Base-by-base conservation (phyloP, 2,329 filamentous ascomycete genomes). In the Aspergillus sp. region DNA sequence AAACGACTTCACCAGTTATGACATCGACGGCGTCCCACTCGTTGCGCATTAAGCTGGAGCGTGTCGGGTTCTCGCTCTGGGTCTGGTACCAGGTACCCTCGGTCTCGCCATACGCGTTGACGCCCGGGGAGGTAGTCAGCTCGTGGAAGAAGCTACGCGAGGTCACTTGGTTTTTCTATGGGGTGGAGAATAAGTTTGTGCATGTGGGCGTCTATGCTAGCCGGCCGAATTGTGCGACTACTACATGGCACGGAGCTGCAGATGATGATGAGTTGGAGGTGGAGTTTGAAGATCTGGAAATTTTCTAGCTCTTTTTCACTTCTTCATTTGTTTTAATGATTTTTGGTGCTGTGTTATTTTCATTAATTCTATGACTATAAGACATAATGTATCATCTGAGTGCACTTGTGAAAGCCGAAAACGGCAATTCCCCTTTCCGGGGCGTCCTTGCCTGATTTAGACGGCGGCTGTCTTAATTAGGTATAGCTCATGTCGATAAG, bases 111-210 rank as follows among this genome's bases (percentile, higher is more conserved):
- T 64, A 62, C 50, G 60, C 57, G 2, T 34, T 39, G 55, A 60
- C 61, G 48, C 60, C 70, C 2, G 68, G 65, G 27, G 68, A 67
- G n/a, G 65, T 71, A 42, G 64, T 64, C 19, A 65, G 61, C 44
- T 64, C 67, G 19, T 81, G 78, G 78, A 78, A 74, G 64, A 80
- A 80, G 60, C 60, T 80, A 54, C 60, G 78, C 4, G 78, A 81
- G 60, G 74, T 81, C 29, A 78, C 75, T n/a, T 79, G 75, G 71
- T 81, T 81, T 60, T 81, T 81, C 57, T 79, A 74, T 62, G 76
- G 75, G 5, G 73, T 79, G 8, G 77, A 80, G 52, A 75, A 79
- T 52, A 81, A 81, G 57, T 74, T 69, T 28, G 70, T 80, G 26
- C 69, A 77, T 53, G 76, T 81, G 27, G 78, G 78, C 2, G 77